Conservation (phyloP, 176 grass and related monocot genomes). For the Melocanna baccifera region DNA sequence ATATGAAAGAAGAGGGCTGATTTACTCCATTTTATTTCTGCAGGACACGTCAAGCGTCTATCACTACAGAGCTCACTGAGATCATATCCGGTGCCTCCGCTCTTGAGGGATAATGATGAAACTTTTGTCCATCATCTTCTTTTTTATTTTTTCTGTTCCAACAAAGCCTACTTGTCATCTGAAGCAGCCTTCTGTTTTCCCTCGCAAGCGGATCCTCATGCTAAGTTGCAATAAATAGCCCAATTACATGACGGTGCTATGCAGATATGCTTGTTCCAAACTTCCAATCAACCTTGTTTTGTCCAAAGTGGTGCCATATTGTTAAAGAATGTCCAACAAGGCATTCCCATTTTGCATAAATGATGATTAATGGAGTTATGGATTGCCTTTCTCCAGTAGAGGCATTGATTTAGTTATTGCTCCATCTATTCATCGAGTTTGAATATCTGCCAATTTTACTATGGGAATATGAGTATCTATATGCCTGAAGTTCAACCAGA, state of each 20-base stretch:
- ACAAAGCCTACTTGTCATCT: background rate
- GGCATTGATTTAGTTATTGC: background rate
- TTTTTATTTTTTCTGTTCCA: background rate
- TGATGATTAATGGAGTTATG: background rate
- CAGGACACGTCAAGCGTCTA: constrained; percentile 98
- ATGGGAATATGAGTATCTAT: background rate
- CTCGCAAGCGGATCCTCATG: background rate
- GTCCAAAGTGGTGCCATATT: background rate
- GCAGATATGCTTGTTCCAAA: background rate
- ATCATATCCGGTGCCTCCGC: constrained; percentile 97
- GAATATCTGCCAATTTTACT: background rate
- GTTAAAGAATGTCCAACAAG: background rate
- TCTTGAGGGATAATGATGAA: constrained; percentile 65
- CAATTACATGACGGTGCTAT: background rate
- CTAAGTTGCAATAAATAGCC: constrained; percentile 38
- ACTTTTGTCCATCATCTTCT: background rate
- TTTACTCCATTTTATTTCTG: constrained; percentile 19
- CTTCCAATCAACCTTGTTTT: background rate
- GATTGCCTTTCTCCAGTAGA: background rate
- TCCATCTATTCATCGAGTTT: background rate
- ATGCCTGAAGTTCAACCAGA: background rate
- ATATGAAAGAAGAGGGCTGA: background rate
- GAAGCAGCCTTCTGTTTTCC: constrained; percentile 6
- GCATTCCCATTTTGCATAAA: background rate
- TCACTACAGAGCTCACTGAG: constrained; percentile 86